These are phyloP conservation scores for Peltaster fructicola DNA, from an alignment of 2,329 filamentous ascomycete species.

Conservation along the genomic window DNA sequence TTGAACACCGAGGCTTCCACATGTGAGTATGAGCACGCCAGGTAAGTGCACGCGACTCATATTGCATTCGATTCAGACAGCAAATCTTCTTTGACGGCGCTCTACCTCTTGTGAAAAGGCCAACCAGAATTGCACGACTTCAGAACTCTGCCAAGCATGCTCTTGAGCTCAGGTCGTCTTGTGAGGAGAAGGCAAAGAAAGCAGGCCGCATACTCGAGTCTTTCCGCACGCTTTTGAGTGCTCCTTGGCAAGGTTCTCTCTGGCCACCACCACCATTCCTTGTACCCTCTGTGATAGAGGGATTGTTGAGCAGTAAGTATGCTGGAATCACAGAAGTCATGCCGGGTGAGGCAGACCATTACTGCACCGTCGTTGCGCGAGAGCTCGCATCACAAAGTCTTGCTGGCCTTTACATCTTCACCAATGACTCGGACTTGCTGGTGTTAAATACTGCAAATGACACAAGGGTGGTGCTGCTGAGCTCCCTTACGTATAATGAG, in stretches of 20 bases:
- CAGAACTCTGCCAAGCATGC: conserved; percentile 39
- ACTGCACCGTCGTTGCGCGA: conserved; percentile 52
- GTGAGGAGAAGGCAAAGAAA: too few species aligned
- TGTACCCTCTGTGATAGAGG: conserved; percentile 59
- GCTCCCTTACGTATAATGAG: too few species aligned
- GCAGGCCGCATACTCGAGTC: too few species aligned
- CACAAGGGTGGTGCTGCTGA: conserved; percentile 50
- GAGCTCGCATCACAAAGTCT: conserved; percentile 26
- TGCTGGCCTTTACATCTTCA: conserved; percentile 38
- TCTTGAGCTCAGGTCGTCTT: too few species aligned
- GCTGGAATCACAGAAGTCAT: conserved; percentile 39
- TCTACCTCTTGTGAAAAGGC: conserved; percentile 49
- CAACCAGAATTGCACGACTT: conserved; percentile 43
- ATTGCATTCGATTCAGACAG: too few species aligned
- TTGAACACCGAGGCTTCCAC: conserved; percentile 37
- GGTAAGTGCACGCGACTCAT: too few species aligned
- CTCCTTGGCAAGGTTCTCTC: too few species aligned
- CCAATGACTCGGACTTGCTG: conserved; percentile 74
- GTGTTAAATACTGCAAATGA: conserved; percentile 48
- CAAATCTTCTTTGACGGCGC: conserved; percentile 76
- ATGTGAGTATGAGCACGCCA: conserved; percentile 48
- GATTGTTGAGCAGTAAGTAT: conserved; percentile 32
- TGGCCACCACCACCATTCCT: conserved; percentile 55
- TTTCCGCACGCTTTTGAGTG: too few species aligned
- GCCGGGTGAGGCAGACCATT: conserved; percentile 69